Evolutionary conservation across 352 stramenopile species (phyloP).

Genomic region (Phytophthora chlamydospora): DNA sequence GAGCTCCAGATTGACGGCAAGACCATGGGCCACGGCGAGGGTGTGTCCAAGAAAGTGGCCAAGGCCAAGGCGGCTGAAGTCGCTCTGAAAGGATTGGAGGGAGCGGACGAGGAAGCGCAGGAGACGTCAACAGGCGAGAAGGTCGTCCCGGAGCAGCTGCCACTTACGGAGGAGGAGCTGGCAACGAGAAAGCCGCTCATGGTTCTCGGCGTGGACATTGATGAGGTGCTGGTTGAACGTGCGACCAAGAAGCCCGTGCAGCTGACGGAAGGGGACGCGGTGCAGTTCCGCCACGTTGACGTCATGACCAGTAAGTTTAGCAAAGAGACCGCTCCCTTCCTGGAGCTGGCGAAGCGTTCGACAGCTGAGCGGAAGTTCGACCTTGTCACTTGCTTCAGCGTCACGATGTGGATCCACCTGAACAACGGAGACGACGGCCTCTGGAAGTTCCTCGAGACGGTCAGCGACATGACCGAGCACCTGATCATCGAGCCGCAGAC

Average conservation of each 20-base stretch:
- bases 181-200: conserved; percentile 48
- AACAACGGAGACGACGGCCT: conserved; percentile 86
- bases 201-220: conserved; percentile 77
- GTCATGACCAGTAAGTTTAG: conserved; percentile 59
- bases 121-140: conserved; percentile 3
- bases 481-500: conserved; percentile 83
- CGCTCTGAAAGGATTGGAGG: conserved; percentile 38
- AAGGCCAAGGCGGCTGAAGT: conserved; percentile 74
- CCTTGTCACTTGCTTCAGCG: conserved; percentile 81
- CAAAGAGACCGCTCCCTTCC: conserved; percentile 47
- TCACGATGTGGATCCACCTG: conserved; percentile 91
- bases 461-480: conserved; percentile 68
- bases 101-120: conserved; percentile 9
- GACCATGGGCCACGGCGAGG: conserved; percentile 53
- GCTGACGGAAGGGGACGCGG: conserved; percentile 31
- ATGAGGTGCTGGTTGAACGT: conserved; percentile 66
- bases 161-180: conserved; percentile 32
- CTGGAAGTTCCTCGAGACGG: conserved; percentile 67
- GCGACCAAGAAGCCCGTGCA: conserved; percentile 51
- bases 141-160: conserved; percentile 20
- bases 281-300: conserved; percentile 66
- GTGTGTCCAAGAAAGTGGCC: conserved; percentile 84
- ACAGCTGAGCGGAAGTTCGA: conserved; percentile 55
- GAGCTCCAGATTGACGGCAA: conserved; percentile 62
- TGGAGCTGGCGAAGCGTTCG: conserved; percentile 47